Percentiles rank a stretch among this genome's conserved stretches.
phyloP scores from a whole-genome alignment of 2,329 filamentous ascomycete genomes.

The Diaporthe destruens region DNA sequence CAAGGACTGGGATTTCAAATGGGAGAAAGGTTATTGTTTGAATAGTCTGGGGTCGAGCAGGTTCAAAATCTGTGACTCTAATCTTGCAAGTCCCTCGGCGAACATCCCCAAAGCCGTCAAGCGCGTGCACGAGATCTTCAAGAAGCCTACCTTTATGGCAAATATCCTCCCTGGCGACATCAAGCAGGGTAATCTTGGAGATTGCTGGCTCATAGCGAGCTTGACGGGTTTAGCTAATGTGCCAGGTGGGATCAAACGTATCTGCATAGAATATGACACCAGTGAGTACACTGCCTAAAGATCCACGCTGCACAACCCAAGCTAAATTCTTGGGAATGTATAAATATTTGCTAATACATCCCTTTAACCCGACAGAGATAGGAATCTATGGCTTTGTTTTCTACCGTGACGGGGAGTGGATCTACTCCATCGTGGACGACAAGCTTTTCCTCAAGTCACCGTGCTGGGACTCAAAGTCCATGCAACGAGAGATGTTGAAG shows the following conservation, averaged over 20 bases:
- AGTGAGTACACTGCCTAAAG: slow-evolving; percentile 51
- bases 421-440: slow-evolving; percentile 91
- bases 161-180: slow-evolving; percentile 79
- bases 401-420: slow-evolving; percentile 90
- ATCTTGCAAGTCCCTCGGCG: slow-evolving; percentile 60
- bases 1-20: slow-evolving; percentile 77
- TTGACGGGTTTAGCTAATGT: slow-evolving; percentile 83
- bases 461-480: slow-evolving; percentile 82
- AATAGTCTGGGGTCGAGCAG: slow-evolving; percentile 65
- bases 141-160: slow-evolving; percentile 76
- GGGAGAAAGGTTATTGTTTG: slow-evolving; percentile 68
- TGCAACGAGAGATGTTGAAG: slow-evolving; percentile 80
- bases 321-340: slow-evolving; percentile 41
- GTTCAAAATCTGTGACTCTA: slow-evolving; percentile 64
- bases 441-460: slow-evolving; percentile 88
- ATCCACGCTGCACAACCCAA: slow-evolving; percentile 52
- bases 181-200: slow-evolving; percentile 81
- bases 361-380: slow-evolving; percentile 60
- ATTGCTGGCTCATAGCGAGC: slow-evolving; percentile 87
- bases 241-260: slow-evolving; percentile 74
- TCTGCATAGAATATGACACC: slow-evolving; percentile 81
- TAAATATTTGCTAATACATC: background rate
- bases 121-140: slow-evolving; percentile 79
- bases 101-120: slow-evolving; percentile 80
- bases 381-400: slow-evolving; percentile 94